Base-by-base conservation (phyloP, 371 early-diverging fungal species). In the Umbelopsis sp. region DNA sequence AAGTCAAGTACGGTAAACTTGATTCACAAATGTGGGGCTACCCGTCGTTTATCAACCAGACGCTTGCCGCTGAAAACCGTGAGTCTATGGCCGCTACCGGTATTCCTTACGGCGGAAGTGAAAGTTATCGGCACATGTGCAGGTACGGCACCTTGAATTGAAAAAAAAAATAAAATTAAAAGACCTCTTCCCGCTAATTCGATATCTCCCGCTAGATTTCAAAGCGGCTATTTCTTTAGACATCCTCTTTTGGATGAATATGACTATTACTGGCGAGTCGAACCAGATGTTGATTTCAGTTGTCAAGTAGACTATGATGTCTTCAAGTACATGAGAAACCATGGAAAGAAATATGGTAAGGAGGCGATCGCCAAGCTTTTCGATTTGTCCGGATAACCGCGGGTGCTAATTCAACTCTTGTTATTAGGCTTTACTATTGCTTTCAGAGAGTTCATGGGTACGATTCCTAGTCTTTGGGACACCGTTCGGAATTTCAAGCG, bases 191-290 rank as follows among this genome's bases (percentile, higher is more conserved):
- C 29, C 52, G 12, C 29, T 52, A 11, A 57, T 18, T n/a, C 22
- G 4, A 35, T 3, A 57, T 57, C 5, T 29, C 53, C 29, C 35
- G 37, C 4, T 51, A 76, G 76, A 69, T 74, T 80, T 63, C 80
- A 82, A 57, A 82, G 78, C 44, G 96, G 98, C 6, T 96, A 92
- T 76, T 95, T 99, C 74, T 97, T 89, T 76, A 81, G 88, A 57
- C 96, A 98, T 72, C 91, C 92, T 53, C 75, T 95, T 7, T 75
- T 97, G 35, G 80, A 80, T 48, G 78, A 89, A 53, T 93, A 91
- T 68, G 92, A 96, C 70, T 98, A 91, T 75, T 99, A 97, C 77
- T 99, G 99, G 99, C 83, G 99, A 11, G 85, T 99, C 12, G 99
- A 99, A 73, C 99, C 99, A 3, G 92, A 89, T 50, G 97, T 97